A percentile compares a stretch with the other conserved stretches of the same genome.
Evolutionary conservation across 176 grass and related monocot genomes (phyloP).

Genomic region (Musa troglodytarum): DNA sequence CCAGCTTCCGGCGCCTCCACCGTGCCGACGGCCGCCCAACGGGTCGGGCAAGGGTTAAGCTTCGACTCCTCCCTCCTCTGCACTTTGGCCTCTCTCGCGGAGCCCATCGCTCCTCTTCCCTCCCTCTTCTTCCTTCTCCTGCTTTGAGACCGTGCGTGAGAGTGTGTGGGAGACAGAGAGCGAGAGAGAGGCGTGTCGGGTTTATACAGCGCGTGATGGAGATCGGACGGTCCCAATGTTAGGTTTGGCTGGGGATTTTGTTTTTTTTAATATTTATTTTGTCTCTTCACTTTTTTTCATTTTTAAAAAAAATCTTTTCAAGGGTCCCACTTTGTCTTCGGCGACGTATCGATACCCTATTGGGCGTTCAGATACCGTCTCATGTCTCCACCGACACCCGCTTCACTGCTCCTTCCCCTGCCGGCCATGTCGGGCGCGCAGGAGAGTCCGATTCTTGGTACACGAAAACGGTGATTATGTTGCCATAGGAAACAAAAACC

Average conservation of each 20-base stretch:
- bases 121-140: not conserved
- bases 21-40: no score
- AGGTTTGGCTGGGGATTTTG: not conserved
- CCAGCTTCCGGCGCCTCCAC: not conserved
- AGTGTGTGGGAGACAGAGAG: no score
- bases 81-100: not conserved
- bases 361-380: not conserved
- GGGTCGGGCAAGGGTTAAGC: not conserved
- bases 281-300: not conserved
- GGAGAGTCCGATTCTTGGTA: no score
- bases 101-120: not conserved
- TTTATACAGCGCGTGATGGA: no score
- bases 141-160: not conserved
- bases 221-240: not conserved
- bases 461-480: no score
- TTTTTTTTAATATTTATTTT: not conserved
- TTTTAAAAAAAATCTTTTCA: no score
- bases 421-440: no score
- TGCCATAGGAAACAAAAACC: no score
- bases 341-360: no score
- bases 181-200: no score
- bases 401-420: no score
- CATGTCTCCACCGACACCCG: not conserved
- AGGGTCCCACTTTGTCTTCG: no score
- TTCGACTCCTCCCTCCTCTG: not conserved